Evolutionary conservation across 331 rosid species (phyloP).

Genomic region (Dryas integrifolia): DNA sequence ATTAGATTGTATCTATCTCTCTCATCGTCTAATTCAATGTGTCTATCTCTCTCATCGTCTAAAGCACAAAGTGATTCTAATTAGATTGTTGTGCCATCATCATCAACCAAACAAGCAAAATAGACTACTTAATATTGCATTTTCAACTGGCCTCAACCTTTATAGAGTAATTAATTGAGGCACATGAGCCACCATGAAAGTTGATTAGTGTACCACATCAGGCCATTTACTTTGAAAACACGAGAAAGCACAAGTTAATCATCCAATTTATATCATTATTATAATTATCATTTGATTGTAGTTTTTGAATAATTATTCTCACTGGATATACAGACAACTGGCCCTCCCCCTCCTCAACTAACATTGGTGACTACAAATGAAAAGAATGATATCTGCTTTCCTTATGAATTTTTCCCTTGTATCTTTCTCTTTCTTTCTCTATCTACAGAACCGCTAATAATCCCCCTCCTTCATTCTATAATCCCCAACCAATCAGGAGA

Average conservation of each 20-base stretch:
- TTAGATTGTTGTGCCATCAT: not conserved
- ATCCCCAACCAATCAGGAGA: conserved; percentile 30
- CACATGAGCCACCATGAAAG: conserved; percentile 14
- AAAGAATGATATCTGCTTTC: conserved; percentile 61
- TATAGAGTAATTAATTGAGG: not conserved
- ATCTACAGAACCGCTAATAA: conserved; percentile 53
- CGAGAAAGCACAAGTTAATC: conserved; percentile 4
- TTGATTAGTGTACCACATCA: not conserved
- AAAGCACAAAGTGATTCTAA: not conserved
- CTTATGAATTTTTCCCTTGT: conserved; percentile 31
- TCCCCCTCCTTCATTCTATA: conserved; percentile 25
- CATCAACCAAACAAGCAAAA: not conserved
- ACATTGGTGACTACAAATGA: conserved; percentile 51
- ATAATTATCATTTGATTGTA: conserved; percentile 12
- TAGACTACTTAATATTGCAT: not conserved
- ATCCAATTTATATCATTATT: conserved; percentile 21
- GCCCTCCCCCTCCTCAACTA: conserved; percentile 24
- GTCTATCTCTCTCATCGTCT: no score
- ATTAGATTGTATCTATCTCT: no score
- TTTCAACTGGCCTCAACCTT: not conserved
- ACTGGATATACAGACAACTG: conserved; percentile 26
- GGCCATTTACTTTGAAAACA: not conserved
- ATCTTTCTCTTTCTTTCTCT: conserved; percentile 39
- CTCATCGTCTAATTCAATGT: no score
- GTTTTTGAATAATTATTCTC: conserved; percentile 24